phyloP scores from a whole-genome alignment of 305 asterid species.

The Fraxinus floribunda region DNA sequence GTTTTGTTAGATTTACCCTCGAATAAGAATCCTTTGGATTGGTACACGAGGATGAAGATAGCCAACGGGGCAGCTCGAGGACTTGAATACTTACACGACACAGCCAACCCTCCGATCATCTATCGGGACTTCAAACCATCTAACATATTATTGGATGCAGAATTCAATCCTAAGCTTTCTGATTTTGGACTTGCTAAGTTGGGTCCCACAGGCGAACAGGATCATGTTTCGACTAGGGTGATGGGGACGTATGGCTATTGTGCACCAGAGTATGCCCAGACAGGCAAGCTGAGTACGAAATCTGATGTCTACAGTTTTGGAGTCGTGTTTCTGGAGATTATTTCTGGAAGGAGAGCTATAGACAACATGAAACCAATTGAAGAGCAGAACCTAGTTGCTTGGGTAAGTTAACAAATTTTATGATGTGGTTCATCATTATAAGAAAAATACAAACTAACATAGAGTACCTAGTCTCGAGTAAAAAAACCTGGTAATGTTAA shows the following conservation, averaged over 20 bases:
- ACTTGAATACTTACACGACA: conserved; percentile 59
- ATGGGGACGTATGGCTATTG: conserved; percentile 71
- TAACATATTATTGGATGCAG: conserved; percentile 48
- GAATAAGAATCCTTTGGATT: conserved; percentile 46
- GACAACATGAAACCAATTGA: conserved; percentile 46
- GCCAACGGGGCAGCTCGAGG: conserved; percentile 66
- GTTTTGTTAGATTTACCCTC: conserved; percentile 34
- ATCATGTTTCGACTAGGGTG: conserved; percentile 57
- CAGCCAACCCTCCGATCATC: conserved; percentile 53
- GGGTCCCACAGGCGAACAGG: conserved; percentile 47
- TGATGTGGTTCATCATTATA: not conserved
- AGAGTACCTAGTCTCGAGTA: not conserved
- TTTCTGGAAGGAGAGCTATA: conserved; percentile 59
- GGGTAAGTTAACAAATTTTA: conserved; percentile 42
- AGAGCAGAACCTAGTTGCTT: conserved; percentile 51
- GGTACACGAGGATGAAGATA: conserved; percentile 56
- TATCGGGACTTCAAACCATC: conserved; percentile 60
- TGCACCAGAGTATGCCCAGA: conserved; percentile 59
- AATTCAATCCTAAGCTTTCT: conserved; percentile 52
- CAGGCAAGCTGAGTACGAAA: conserved; percentile 50
- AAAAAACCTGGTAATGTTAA: not conserved
- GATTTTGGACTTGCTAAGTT: conserved; percentile 65
- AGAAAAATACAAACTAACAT: not conserved
- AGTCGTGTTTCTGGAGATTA: conserved; percentile 57
- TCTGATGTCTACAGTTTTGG: conserved; percentile 67